Base-by-base conservation (phyloP, 768 basidiomycete genomes). In the Auricularia heimuer region DNA sequence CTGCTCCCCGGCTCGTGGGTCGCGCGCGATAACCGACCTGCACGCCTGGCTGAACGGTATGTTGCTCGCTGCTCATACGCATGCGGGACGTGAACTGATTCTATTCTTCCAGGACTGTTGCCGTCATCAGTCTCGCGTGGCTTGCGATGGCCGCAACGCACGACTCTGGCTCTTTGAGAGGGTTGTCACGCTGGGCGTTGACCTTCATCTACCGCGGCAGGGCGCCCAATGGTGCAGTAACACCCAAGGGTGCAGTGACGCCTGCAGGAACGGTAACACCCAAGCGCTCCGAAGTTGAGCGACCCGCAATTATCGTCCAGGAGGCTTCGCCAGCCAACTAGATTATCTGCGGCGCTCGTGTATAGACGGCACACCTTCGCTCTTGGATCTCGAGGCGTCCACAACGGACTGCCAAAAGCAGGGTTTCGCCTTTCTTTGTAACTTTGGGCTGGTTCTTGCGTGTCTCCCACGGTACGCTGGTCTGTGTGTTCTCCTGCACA, bases 111-210 rank as follows among this genome's bases (percentile, higher is more conserved):
- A 64, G 21, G 39, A 42, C 51, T 1, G 42, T 47, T 33, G 29
- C 66, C 65, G 74, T 85, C 12, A 63, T 88, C 4, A 89, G 89
- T 2, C 74, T 91, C 56, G 81, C 89, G 1, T 80, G 82, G 3
- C 78, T 92, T 1, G 71, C 91, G 37, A 89, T 89, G 2, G 77
- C 84, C 6, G 85, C 83, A 36, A 75, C 77, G 4, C 85, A 90
- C 67, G 79, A 77, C 36, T 86, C 88, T 0, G 82, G 85, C 62
- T 79, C 82, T 4, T 77, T 92, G 4, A 85, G 90, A 54, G 90
- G 90, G 3, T 74, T 92, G 37, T 87, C 89, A 0, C 81, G 84
- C 36, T 92, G 88, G 89, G 82, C 84, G 11, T 71, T 90, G 16
- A 77, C 82, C 11, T 91, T 88, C 71, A 74, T 90, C 18, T 79